phyloP scores from a whole-genome alignment of 1,139 yeast species.

The Suhomyces kunorum region DNA sequence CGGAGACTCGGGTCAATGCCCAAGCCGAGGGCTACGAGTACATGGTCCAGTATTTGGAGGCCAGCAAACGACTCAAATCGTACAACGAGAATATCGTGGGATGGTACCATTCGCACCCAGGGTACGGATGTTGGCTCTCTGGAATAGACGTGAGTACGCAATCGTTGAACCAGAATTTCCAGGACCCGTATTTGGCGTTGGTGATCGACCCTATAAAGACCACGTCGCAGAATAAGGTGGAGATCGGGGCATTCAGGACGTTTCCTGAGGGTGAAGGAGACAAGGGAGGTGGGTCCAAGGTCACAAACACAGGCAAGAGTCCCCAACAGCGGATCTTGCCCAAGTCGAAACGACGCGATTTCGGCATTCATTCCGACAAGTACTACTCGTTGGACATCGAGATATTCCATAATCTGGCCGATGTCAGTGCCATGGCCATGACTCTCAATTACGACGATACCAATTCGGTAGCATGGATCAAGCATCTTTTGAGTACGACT shows the following conservation, averaged over 20 bases:
- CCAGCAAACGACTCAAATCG: constrained; percentile 51
- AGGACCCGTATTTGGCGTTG: constrained; percentile 87
- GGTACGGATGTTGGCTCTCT: constrained; percentile 92
- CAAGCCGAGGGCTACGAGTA: constrained; percentile 92
- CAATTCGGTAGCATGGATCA: constrained; percentile 19
- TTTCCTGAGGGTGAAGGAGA: constrained; percentile 48
- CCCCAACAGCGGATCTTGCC: constrained; percentile 34
- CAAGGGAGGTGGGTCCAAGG: constrained; percentile 6
- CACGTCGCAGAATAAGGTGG: constrained; percentile 62
- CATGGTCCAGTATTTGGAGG: constrained; percentile 80
- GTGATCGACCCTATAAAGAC: constrained; percentile 86
- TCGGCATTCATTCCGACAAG: constrained; percentile 67
- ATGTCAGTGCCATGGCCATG: constrained; percentile 36
- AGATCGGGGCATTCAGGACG: constrained; percentile 91
- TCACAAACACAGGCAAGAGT: constrained; percentile 1
- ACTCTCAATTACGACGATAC: constrained; percentile 17
- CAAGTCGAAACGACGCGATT: constrained; percentile 54
- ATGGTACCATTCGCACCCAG: constrained; percentile 97
- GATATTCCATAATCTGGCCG: constrained; percentile 60
- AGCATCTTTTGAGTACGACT: constrained; percentile 11
- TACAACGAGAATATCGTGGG: constrained; percentile 73
- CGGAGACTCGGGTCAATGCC: constrained; percentile 94
- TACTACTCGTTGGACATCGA: constrained; percentile 73
- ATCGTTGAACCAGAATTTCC: constrained; percentile 77
- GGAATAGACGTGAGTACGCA: constrained; percentile 92